Evolutionary conservation across 2,329 filamentous ascomycete genomes (phyloP).

Genomic region (Graphilbum sp.): DNA sequence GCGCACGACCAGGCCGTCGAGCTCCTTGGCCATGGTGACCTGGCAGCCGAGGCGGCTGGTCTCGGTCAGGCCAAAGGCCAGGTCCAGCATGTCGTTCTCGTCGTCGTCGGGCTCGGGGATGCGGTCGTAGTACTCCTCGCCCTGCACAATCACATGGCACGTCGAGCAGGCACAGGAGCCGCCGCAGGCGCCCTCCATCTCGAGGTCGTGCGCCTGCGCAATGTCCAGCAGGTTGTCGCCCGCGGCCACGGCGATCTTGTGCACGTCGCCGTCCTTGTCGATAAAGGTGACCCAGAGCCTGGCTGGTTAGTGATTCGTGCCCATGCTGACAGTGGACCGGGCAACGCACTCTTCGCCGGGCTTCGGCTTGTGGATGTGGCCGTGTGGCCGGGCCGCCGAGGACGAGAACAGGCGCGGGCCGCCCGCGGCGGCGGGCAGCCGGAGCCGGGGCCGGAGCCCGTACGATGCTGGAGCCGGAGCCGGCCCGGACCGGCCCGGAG

Average conservation of each 20-base stretch:
- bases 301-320: not conserved
- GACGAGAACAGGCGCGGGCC: slow-evolving; percentile 44
- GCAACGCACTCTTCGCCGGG: slow-evolving; percentile 66
- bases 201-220: slow-evolving; percentile 82
- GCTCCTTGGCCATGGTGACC: slow-evolving; percentile 76
- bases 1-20: slow-evolving; percentile 73
- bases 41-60: slow-evolving; percentile 75
- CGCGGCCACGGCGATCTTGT: slow-evolving; percentile 63
- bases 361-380: slow-evolving; percentile 69
- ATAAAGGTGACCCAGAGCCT: slow-evolving; percentile 84
- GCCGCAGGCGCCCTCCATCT: slow-evolving; percentile 97
- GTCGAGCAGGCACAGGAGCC: slow-evolving; percentile 88
- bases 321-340: not conserved
- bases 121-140: slow-evolving; percentile 57
- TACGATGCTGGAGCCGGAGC: too few relatives aligned
- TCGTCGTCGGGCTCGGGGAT: slow-evolving; percentile 66
- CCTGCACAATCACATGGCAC: slow-evolving; percentile 73
- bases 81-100: slow-evolving; percentile 80
- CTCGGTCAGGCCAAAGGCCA: slow-evolving; percentile 81
- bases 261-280: slow-evolving; percentile 67
- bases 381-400: slow-evolving; percentile 46
- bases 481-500: too few relatives aligned
- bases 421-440: too few relatives aligned
- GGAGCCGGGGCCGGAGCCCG: too few relatives aligned
- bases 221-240: slow-evolving; percentile 94